Evolutionary conservation across 2,329 filamentous ascomycete genomes (phyloP), one percentile per base, ranked within the genome.

Genomic region (Aspergillus novofumigatus): DNA sequence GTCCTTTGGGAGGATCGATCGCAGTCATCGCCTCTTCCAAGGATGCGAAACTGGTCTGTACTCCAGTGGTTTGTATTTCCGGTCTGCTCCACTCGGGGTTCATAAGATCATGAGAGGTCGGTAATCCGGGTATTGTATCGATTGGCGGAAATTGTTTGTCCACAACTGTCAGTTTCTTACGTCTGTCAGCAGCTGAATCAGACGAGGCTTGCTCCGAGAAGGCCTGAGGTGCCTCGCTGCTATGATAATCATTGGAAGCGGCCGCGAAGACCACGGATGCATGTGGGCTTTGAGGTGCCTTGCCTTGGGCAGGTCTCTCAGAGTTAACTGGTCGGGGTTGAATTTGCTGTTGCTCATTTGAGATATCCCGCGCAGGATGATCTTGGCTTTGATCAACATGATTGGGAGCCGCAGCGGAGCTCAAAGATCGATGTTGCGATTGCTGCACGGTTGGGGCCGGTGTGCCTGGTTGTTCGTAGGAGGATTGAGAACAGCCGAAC

Each of bases 1-100:
- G 41, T 26, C 21, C 23, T 47, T 49, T 42, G 28, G 51, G 14
- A 21, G 50, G 47, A n/a, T 42, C 42, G 17, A 51, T 7, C 23
- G 35, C 45, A 20, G 26, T 48, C 44, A 61, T 61, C 2, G 65
- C 67, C 35, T 69, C 65, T 25, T 61, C 57, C 9, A 59, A 49
- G 21, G 61, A 65, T 1, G 49, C 29, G 45, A 65, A 69, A 10
- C 47, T 48, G 4, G 66, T 62, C 1, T 52, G 8, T 1, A 54
- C 55, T 29, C 10, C 28, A 10, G 9, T 45, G 4, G 66, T 62
- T 1, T 52, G 8, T 1, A 54, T 56, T 7, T 60, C 56, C 1
- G 58, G 28, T 21, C 50, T 51, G 21, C 54, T 47, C 3, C 25
- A 26, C 9, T 21, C 14, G 3, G 62, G 62, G n/a, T 61, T 32